Evolutionary conservation across 1,284 basidiomycete genomes (phyloP).

Genomic region (Vanrija pseudolonga): DNA sequence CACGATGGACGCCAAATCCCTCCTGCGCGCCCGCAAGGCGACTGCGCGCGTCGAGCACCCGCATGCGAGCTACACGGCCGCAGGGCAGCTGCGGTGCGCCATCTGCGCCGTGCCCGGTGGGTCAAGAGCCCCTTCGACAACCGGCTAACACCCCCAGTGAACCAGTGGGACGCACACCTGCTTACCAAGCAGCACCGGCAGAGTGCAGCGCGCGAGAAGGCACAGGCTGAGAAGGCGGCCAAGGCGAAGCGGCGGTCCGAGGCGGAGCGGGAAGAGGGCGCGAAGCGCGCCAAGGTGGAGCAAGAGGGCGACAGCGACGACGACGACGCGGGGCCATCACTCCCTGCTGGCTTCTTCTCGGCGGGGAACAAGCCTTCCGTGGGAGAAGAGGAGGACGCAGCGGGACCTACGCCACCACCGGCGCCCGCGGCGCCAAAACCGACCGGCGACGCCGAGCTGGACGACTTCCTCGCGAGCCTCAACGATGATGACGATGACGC

Average conservation of each 20-base stretch:
- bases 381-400: not conserved
- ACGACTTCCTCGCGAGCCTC: constrained; percentile 47
- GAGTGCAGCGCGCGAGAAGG: constrained; percentile 40
- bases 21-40: constrained; percentile 49
- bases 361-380: constrained; percentile 19
- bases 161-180: constrained; percentile 49
- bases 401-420: not conserved
- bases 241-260: constrained; percentile 8
- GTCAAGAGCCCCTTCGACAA: constrained; percentile 4
- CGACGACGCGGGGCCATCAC: not conserved
- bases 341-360: constrained; percentile 43
- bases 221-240: constrained; percentile 27
- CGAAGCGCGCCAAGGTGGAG: constrained; percentile 20
- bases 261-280: constrained; percentile 5
- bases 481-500: constrained; percentile 20
- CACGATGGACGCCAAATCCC: constrained; percentile 46
- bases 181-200: constrained; percentile 48
- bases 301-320: constrained; percentile 7
- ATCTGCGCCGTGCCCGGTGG: constrained; percentile 47
- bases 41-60: constrained; percentile 41
- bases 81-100: constrained; percentile 43
- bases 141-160: constrained; percentile 32
- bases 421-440: constrained; percentile 3
- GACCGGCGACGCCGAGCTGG: constrained; percentile 45
- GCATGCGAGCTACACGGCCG: constrained; percentile 38